Percentiles rank a stretch among this genome's conserved stretches.
Conservation (phyloP, 1,139 yeast species). For the Starmera stellimalicola region DNA sequence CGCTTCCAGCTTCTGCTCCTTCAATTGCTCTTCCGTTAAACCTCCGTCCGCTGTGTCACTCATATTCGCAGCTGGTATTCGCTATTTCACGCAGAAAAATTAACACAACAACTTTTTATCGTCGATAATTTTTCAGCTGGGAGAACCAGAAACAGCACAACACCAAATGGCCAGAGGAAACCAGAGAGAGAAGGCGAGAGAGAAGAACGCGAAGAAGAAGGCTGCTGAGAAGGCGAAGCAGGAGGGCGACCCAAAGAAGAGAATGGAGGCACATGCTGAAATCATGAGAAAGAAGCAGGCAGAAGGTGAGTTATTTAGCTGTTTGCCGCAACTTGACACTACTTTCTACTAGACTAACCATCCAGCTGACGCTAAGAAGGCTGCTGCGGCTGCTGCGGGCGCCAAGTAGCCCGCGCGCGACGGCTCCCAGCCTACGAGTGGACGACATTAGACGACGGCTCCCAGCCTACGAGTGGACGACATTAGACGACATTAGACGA, state of each 20-base stretch:
- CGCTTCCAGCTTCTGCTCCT: conserved; percentile 52
- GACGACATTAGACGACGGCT: too few species aligned
- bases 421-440: too few species aligned
- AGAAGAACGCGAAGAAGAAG: conserved; percentile 75
- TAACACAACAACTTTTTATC: too few species aligned
- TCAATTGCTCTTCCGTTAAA: conserved; percentile 23
- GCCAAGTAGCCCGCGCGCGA: too few species aligned
- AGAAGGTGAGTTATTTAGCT: conserved; percentile 67
- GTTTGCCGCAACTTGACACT: too few species aligned
- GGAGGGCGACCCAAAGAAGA: conserved; percentile 73
- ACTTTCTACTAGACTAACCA: too few species aligned
- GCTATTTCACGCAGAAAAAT: too few species aligned
- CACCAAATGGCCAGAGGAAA: conserved; percentile 82
- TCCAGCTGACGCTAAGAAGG: conserved; percentile 54
- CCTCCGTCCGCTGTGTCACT: conserved; percentile 6
- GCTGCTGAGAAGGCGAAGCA: conserved; percentile 54
- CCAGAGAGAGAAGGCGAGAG: conserved; percentile 91
- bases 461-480: too few species aligned
- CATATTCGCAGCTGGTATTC: neutral
- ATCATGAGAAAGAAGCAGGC: conserved; percentile 83
- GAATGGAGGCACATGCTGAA: conserved; percentile 84
- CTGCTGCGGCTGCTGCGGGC: conserved; percentile 30
- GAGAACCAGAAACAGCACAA: neutral
- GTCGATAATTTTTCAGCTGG: too few species aligned
- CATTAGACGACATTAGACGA: too few species aligned